Evolutionary conservation across 2,329 filamentous ascomycete genomes (phyloP).

Genomic region (Sporothrix euskadiensis): DNA sequence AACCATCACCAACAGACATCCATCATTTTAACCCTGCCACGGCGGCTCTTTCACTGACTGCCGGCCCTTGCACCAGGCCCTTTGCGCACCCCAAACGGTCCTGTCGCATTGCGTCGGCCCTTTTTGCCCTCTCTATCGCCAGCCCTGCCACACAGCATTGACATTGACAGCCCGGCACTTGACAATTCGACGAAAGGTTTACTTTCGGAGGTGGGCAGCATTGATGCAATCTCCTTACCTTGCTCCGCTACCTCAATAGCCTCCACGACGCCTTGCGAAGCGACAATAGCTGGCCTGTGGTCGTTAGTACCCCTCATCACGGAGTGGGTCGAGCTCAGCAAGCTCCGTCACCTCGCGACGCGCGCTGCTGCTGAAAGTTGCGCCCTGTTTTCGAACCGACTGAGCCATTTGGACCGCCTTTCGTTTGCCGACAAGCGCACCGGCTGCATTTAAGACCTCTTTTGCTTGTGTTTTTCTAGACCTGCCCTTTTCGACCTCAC

Average conservation of each 20-base stretch:
- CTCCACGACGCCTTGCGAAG: constrained; percentile 13
- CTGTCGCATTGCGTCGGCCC: constrained; percentile 8
- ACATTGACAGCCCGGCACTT: neutral
- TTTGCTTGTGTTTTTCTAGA: neutral
- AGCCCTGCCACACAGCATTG: neutral
- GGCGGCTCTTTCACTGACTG: neutral
- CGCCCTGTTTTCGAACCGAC: neutral
- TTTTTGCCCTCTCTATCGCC: neutral
- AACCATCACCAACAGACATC: constrained; percentile 2
- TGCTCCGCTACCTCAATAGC: neutral
- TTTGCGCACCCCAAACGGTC: neutral
- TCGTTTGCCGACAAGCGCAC: neutral
- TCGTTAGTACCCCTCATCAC: constrained; percentile 25
- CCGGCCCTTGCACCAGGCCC: neutral
- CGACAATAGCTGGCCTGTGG: constrained; percentile 10
- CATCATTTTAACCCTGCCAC: neutral
- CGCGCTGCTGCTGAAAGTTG: neutral
- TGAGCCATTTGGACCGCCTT: neutral
- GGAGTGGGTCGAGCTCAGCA: constrained; percentile 25
- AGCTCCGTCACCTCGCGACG: constrained; percentile 23
- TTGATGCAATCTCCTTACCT: neutral
- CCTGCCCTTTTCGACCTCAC: neutral
- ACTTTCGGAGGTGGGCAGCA: neutral
- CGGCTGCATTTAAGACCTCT: neutral
- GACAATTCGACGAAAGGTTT: neutral